phyloP scores from a whole-genome alignment of 306 rosid species.

The Quercus agrifolia region DNA sequence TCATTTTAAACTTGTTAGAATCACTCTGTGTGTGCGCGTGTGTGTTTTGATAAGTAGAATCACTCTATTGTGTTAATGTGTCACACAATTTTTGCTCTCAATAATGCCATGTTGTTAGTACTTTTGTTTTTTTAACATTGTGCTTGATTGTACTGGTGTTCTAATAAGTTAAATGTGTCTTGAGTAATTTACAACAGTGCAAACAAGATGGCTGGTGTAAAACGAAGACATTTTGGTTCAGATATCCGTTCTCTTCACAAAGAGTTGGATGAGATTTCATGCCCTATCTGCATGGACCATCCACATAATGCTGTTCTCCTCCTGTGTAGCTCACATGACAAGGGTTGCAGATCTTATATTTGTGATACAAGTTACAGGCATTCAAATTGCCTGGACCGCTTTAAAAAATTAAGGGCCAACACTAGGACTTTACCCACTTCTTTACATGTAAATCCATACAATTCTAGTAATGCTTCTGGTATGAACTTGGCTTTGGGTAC shows the following conservation, averaged over 20 bases:
- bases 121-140: not conserved
- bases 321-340: slow-evolving; percentile 92
- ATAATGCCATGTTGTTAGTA: not conserved
- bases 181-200: slow-evolving; percentile 75
- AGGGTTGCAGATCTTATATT: slow-evolving; percentile 94
- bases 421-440: slow-evolving; percentile 61
- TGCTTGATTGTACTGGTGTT: slow-evolving; percentile 30
- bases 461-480: slow-evolving; percentile 61
- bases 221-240: slow-evolving; percentile 92
- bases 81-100: not conserved
- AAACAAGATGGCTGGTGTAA: slow-evolving; percentile 99
- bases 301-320: slow-evolving; percentile 99
- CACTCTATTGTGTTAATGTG: not conserved
- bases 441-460: slow-evolving; percentile 52
- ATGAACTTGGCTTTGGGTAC: slow-evolving; percentile 46
- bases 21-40: too few relatives aligned
- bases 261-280: slow-evolving; percentile 97
- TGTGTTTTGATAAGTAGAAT: not conserved
- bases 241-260: slow-evolving; percentile 85
- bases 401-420: slow-evolving; percentile 71
- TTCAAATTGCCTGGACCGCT: slow-evolving; percentile 95
- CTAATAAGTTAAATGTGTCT: slow-evolving; percentile 69
- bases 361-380: slow-evolving; percentile 99
- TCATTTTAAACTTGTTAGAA: not conserved
- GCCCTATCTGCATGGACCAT: slow-evolving; percentile 99